Percentiles rank a stretch among this genome's conserved stretches.
Conservation (phyloP, 2,329 filamentous ascomycete species). For the Verticillium albo-atrum region DNA sequence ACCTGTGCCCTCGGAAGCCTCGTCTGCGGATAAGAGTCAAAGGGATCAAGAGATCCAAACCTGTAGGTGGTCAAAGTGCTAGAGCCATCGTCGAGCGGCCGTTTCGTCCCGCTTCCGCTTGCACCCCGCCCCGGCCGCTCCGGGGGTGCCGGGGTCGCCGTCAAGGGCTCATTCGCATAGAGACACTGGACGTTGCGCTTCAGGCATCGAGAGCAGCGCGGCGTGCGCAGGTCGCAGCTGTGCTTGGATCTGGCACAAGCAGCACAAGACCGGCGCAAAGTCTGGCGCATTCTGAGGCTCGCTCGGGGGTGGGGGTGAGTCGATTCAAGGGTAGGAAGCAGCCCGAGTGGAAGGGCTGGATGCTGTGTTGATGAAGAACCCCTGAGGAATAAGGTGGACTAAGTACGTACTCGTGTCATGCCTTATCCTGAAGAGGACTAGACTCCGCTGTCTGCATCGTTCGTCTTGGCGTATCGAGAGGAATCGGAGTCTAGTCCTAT, state of each 20-base stretch:
- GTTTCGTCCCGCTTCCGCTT: background rate
- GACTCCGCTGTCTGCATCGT: conserved; percentile 17
- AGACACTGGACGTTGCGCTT: conserved; percentile 42
- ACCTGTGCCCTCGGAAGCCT: conserved; percentile 45
- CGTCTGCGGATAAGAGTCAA: conserved; percentile 51
- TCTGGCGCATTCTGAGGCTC: conserved; percentile 41
- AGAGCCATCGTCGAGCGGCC: background rate
- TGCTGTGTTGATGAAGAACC: background rate
- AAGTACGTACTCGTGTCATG: background rate
- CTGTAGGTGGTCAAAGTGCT: conserved; percentile 18
- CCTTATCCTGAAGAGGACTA: conserved; percentile 20
- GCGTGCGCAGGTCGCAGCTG: conserved; percentile 49
- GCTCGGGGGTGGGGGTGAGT: background rate
- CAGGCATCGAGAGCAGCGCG: conserved; percentile 49
- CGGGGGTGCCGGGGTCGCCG: conserved; percentile 12
- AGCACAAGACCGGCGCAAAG: conserved; percentile 53
- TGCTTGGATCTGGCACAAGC: conserved; percentile 52
- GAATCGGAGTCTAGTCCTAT: conserved; percentile 27
- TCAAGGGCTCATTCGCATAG: conserved; percentile 50
- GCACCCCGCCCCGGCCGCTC: conserved; percentile 1
- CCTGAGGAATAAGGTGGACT: background rate
- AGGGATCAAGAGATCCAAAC: conserved; percentile 43
- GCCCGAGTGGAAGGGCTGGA: background rate
- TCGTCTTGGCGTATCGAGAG: conserved; percentile 2
- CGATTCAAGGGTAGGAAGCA: background rate